These are phyloP conservation scores for Lepraria neglecta DNA, from an alignment of 495 filamentous ascomycete genomes.

Conservation along the genomic window DNA sequence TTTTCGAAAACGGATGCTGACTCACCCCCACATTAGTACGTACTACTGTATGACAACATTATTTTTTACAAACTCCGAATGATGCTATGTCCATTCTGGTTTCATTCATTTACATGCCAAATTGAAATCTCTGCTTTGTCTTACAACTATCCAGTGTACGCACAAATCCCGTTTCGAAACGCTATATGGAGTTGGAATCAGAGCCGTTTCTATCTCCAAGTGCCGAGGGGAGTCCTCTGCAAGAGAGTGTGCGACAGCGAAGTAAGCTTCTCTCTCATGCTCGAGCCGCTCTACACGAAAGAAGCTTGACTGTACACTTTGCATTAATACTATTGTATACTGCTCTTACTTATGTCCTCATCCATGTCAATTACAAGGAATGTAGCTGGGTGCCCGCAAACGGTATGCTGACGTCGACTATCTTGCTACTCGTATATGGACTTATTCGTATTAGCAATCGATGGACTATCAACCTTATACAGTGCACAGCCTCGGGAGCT, in stretches of 20 bases:
- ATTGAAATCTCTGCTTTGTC: background rate
- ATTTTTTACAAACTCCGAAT: background rate
- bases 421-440: background rate
- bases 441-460: background rate
- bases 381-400: background rate
- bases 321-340: background rate
- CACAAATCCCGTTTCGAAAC: background rate
- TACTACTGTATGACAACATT: background rate
- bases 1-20: background rate
- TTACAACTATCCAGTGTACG: background rate
- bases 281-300: background rate
- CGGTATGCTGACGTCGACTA: background rate
- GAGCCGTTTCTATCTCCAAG: background rate
- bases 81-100: background rate
- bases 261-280: background rate
- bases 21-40: background rate
- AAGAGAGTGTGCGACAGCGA: background rate
- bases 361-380: background rate
- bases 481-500: background rate
- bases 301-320: background rate
- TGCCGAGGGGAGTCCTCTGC: background rate
- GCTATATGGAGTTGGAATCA: background rate
- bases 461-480: background rate
- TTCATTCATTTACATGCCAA: background rate
- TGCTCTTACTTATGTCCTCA: background rate